Conservation (phyloP, 768 basidiomycete genomes). For the Suillus plorans region DNA sequence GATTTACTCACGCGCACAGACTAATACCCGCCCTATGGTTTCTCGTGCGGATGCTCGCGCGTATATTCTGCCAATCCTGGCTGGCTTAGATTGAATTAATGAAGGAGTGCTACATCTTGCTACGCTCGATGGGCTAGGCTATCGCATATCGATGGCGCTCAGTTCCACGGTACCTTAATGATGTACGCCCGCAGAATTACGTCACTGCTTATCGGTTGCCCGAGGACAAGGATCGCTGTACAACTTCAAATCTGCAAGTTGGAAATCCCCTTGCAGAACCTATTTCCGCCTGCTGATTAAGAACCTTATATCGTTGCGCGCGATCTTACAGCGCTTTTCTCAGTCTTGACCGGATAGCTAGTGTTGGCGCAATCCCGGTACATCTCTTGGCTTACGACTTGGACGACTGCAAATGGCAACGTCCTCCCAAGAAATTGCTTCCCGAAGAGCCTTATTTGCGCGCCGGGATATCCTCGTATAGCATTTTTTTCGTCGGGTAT, state of each 20-base stretch:
- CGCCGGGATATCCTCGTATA: background rate
- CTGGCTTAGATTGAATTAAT: background rate
- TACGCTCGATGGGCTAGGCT: background rate
- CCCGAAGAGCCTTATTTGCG: background rate
- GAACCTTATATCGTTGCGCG: background rate
- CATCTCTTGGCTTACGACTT: constrained; percentile 3
- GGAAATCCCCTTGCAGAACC: background rate
- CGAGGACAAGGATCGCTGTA: background rate
- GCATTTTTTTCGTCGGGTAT: background rate
- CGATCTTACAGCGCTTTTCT: background rate
- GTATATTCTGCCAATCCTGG: background rate
- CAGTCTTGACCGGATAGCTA: background rate
- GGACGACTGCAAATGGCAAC: background rate
- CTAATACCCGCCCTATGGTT: background rate
- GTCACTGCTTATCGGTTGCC: background rate
- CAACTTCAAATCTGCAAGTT: background rate
- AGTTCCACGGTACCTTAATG: background rate
- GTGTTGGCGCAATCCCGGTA: background rate
- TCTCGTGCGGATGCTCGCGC: background rate
- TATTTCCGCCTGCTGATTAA: background rate
- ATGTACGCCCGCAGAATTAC: background rate
- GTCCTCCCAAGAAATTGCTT: background rate
- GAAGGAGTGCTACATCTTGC: background rate
- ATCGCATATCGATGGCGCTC: background rate
- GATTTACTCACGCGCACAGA: background rate